These are phyloP conservation scores for Trichoderma lentiforme DNA, from an alignment of 2,329 filamentous ascomycete species.

Conservation along the genomic window DNA sequence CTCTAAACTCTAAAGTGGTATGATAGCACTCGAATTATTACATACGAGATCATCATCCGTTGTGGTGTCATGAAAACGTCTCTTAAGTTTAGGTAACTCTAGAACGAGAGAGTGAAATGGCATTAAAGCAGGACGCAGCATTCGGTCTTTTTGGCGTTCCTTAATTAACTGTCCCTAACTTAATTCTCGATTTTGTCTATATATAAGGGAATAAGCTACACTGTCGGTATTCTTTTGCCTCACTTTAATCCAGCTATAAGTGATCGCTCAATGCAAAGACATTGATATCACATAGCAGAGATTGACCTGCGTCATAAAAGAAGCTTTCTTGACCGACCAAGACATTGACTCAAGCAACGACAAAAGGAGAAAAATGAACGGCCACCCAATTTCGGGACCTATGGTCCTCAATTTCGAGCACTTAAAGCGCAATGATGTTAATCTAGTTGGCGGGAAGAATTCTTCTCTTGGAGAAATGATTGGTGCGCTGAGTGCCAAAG, in stretches of 20 bases:
- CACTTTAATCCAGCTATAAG: neutral
- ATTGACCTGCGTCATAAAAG: neutral
- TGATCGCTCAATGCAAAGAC: neutral
- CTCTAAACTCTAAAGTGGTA: neutral
- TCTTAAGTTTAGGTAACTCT: neutral
- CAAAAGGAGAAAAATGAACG: neutral
- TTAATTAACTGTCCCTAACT: neutral
- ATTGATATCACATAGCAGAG: neutral
- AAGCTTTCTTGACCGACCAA: neutral
- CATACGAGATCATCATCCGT: neutral
- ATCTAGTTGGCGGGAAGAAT: conserved; percentile 38
- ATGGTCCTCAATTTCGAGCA: conserved; percentile 4
- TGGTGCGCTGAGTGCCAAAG: conserved; percentile 26
- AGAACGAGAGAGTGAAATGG: neutral
- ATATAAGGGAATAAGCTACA: neutral
- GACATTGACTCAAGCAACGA: neutral
- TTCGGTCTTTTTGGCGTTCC: neutral
- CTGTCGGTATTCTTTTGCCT: neutral
- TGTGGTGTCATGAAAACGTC: neutral
- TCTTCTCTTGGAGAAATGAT: conserved; percentile 40
- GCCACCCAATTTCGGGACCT: neutral
- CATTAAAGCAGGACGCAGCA: neutral
- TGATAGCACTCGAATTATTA: neutral
- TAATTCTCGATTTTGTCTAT: neutral
- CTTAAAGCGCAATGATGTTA: neutral